phyloP scores from a whole-genome alignment of 495 filamentous ascomycete species.

The Mycothermus thermophilus region DNA sequence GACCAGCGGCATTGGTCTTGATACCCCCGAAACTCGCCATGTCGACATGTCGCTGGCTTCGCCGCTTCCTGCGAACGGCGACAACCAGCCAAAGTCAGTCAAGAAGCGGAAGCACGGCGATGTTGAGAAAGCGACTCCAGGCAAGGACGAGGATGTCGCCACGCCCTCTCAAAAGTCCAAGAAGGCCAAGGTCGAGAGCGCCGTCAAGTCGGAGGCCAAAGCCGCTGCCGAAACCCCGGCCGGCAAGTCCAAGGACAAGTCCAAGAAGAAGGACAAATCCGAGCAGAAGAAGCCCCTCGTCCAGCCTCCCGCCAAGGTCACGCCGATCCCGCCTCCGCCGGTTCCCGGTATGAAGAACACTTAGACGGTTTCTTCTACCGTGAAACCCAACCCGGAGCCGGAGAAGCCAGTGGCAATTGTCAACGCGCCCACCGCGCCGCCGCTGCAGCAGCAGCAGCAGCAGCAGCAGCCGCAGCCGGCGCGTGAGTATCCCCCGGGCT shows the following conservation, averaged over 20 bases:
- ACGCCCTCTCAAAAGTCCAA: slow-evolving; percentile 17
- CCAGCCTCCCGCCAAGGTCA: slow-evolving; percentile 16
- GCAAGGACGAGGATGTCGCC: slow-evolving; percentile 6
- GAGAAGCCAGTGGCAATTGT: no score
- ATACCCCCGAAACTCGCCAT: slow-evolving; percentile 17
- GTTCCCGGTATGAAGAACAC: slow-evolving; percentile 21
- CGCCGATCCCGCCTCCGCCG: slow-evolving; percentile 24
- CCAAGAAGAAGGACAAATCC: slow-evolving; percentile 6
- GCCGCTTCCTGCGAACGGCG: slow-evolving; percentile 1
- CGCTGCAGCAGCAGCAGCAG: no score
- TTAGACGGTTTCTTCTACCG: slow-evolving; percentile 10
- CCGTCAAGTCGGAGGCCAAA: neutral
- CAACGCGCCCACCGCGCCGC: no score
- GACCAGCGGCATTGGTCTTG: slow-evolving; percentile 7
- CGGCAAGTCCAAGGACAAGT: slow-evolving; percentile 9
- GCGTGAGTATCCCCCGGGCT: no score
- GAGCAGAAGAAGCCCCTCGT: slow-evolving; percentile 1
- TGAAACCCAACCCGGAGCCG: neutral
- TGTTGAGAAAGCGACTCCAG: slow-evolving; percentile 24
- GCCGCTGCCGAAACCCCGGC: neutral
- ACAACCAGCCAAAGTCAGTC: slow-evolving; percentile 13
- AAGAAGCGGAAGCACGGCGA: slow-evolving; percentile 34
- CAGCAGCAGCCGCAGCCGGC: no score
- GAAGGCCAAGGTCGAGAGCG: slow-evolving; percentile 14
- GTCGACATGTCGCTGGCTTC: slow-evolving; percentile 16